Conservation (phyloP, 768 basidiomycete species). For the Phanerodontia chrysosporium region DNA sequence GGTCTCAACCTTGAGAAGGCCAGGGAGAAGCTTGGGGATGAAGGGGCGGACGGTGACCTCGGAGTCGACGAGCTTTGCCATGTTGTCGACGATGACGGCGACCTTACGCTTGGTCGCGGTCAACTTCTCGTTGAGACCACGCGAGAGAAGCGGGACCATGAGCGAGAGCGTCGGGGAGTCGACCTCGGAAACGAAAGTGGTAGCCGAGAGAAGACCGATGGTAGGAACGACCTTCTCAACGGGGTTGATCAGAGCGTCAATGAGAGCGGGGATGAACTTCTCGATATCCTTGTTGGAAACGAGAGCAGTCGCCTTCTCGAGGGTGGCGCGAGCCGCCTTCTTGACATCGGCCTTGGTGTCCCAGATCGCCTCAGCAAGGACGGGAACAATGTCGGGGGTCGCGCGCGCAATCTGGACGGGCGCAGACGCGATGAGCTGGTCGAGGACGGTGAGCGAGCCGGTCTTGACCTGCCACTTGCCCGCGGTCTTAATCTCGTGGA, state of each 20-base stretch:
- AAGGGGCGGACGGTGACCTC: constrained; percentile 93
- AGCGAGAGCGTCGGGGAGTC: constrained; percentile 95
- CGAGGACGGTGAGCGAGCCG: constrained; percentile 74
- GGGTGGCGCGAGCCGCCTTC: constrained; percentile 93
- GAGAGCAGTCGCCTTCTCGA: constrained; percentile 91
- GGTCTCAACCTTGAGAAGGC: constrained; percentile 91
- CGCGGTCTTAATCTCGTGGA: constrained; percentile 90
- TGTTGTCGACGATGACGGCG: constrained; percentile 97
- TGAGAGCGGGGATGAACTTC: constrained; percentile 95
- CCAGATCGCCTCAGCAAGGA: constrained; percentile 92
- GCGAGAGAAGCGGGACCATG: constrained; percentile 93
- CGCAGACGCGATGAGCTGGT: constrained; percentile 83
- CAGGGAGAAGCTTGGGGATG: constrained; percentile 92
- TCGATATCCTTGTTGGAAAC: constrained; percentile 98
- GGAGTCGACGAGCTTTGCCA: constrained; percentile 97
- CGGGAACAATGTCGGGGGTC: constrained; percentile 92
- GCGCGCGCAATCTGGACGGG: constrained; percentile 81
- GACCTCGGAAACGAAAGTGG: constrained; percentile 99
- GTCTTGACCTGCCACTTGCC: constrained; percentile 98
- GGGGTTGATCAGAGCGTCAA: constrained; percentile 97
- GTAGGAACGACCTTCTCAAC: constrained; percentile 98
- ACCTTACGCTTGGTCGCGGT: constrained; percentile 97
- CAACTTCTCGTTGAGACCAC: constrained; percentile 92
- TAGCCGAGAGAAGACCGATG: constrained; percentile 91
- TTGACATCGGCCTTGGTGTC: constrained; percentile 98